Percentiles rank a stretch among this genome's conserved stretches.
These are phyloP conservation scores for Chloranthus sessilifolius DNA, from an alignment of 164 flowering plant species.

Conservation along the genomic window DNA sequence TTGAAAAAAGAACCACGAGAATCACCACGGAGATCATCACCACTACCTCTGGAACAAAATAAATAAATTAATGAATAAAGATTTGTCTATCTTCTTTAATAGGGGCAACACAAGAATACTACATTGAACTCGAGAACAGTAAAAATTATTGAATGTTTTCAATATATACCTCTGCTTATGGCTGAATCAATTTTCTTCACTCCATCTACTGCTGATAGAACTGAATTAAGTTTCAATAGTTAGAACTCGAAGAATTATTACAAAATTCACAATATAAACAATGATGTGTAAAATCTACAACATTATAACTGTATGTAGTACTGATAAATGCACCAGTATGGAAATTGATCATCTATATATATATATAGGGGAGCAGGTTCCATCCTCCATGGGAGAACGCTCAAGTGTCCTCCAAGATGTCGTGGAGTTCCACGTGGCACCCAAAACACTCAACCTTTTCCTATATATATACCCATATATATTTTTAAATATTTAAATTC, in stretches of 20 bases:
- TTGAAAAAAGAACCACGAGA: constrained; percentile 18
- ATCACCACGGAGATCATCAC: constrained; percentile 27
- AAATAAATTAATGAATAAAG: background rate
- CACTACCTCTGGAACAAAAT: constrained; percentile 14
- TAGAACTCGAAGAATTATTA: background rate
- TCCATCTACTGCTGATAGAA: constrained; percentile 23
- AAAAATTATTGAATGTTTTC: background rate
- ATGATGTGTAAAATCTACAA: background rate
- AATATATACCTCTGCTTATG: constrained; percentile 8
- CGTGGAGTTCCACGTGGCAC: too few species aligned
- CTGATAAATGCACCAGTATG: background rate
- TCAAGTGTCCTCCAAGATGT: too few species aligned
- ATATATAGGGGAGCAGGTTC: too few species aligned
- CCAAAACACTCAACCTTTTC: too few species aligned
- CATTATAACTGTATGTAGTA: background rate
- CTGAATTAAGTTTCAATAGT: constrained; percentile 8
- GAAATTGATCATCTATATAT: background rate
- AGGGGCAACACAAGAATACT: too few species aligned
- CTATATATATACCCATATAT: too few species aligned
- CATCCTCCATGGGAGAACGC: too few species aligned
- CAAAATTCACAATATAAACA: background rate
- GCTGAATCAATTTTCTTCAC: constrained; percentile 7
- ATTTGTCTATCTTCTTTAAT: background rate
- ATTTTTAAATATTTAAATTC: too few species aligned
- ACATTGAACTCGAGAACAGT: background rate